These are phyloP conservation scores for Chenopodium berlandieri DNA, from an alignment of 148 eudicot genomes.

Conservation along the genomic window DNA sequence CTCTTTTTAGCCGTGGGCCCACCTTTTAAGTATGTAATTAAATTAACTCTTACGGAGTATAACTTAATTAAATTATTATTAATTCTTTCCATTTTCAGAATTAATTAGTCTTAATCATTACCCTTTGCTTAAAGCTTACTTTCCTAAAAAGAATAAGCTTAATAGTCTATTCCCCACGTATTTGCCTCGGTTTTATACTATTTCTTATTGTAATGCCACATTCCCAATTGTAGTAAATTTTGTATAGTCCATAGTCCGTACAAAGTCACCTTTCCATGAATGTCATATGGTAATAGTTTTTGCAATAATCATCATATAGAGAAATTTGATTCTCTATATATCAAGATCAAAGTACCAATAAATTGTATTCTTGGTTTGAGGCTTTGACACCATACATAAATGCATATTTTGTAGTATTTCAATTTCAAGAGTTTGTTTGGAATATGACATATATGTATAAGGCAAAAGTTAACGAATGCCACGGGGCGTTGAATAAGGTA, in stretches of 20 bases:
- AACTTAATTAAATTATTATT: not conserved
- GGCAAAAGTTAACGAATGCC: no score
- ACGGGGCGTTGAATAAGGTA: no score
- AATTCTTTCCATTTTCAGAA: conserved; percentile 10
- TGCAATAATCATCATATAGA: not conserved
- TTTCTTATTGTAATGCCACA: not conserved
- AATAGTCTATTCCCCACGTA: conserved; percentile 7
- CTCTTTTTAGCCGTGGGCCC: not conserved
- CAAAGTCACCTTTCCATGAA: not conserved
- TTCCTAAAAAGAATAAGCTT: conserved; percentile 14
- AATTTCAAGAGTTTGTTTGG: no score
- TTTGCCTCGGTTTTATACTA: not conserved
- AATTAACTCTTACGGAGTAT: not conserved
- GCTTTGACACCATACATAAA: no score
- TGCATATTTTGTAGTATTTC: no score
- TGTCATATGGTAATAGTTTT: not conserved
- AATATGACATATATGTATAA: no score
- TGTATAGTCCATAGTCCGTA: not conserved
- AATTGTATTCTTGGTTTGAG: no score
- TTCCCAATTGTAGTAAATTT: not conserved
- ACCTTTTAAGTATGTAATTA: not conserved
- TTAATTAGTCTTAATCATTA: not conserved
- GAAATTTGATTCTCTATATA: no score
- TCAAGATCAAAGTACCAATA: no score
- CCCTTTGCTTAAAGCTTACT: not conserved